Evolutionary conservation across 2,329 filamentous ascomycete species (phyloP), one percentile per base, ranked within the genome.

Genomic region (Metarhizium guizhouense): DNA sequence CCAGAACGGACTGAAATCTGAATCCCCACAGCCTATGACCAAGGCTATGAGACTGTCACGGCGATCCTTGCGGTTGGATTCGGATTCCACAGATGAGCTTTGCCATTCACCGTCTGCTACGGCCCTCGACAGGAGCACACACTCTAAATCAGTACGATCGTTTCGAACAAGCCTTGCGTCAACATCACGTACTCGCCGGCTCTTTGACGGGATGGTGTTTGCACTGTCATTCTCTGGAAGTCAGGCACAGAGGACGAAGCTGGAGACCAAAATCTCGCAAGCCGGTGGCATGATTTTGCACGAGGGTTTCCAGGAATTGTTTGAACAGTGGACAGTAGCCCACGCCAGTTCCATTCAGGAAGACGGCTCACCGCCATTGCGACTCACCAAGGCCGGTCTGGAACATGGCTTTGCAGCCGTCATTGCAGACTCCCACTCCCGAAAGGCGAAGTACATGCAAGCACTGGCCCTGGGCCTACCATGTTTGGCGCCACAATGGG

Each of bases 401-500:
- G 72, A 78, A 2, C 74, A 85, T 1, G 86, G 89, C 0, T 97
- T 99, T 65, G 84, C 88, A 0, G 92, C 90, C 4, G 74, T 97
- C 14, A 88, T 99, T 57, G 87, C 92, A 0, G 90, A 97, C 65
- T 82, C 83, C 4, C 88, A 96, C 68, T 94, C 88, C 6, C 84
- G 93, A 50, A 91, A 90, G 59, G 82, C 85, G 52, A 99, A 97
- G 68, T 96, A 94, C 69, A 88, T 97, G 78, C 92, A 97, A 72
- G 94, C 94, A 0, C 80, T 99, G 2, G 92, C 94, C 0, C 80
- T 99, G 0, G 90, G 90, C 1, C 72, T 99, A 0, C 94, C 94
- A 0, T 96, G 92, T 64, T 76, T 99, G 2, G 87, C 90, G 6
- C 81, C 84, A 6, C 85, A 86, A 54, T 99, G 94, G 93, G 75